Evolutionary conservation across 805 yeast genomes (phyloP).

Genomic region (Myxozyma kluyveri): DNA sequence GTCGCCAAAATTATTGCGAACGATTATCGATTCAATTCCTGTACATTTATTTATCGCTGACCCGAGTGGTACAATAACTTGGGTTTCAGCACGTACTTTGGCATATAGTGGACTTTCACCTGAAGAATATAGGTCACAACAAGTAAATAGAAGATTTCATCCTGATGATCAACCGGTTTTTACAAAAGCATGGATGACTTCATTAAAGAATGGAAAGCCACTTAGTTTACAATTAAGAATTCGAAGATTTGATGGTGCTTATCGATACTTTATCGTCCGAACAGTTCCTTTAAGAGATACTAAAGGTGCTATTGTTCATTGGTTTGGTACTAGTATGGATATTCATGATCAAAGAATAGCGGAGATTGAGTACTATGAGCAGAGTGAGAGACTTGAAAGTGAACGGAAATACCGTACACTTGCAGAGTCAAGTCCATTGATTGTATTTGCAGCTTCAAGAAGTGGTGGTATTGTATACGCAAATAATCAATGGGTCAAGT

Average conservation of each 20-base stretch:
- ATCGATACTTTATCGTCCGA: conserved; percentile 35
- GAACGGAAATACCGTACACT: conserved; percentile 36
- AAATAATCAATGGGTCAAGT: conserved; percentile 37
- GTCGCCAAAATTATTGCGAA: conserved; percentile 29
- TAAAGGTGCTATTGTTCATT: conserved; percentile 35
- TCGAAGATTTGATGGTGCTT: conserved; percentile 37
- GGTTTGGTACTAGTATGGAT: conserved; percentile 40
- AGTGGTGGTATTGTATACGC: conserved; percentile 35
- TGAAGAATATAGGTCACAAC: conserved; percentile 32
- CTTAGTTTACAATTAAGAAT: conserved; percentile 34
- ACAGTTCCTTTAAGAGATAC: conserved; percentile 37
- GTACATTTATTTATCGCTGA: conserved; percentile 38
- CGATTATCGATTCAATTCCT: conserved; percentile 39
- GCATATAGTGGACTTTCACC: conserved; percentile 36
- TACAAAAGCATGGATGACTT: conserved; percentile 32
- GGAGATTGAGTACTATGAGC: conserved; percentile 34
- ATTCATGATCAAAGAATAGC: conserved; percentile 38
- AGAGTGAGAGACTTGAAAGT: conserved; percentile 35
- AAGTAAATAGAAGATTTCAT: conserved; percentile 30
- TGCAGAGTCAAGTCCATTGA: conserved; percentile 38
- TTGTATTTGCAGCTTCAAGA: conserved; percentile 36
- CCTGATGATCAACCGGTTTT: conserved; percentile 35
- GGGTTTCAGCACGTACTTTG: conserved; percentile 38
- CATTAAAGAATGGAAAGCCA: conserved; percentile 35
- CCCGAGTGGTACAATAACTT: conserved; percentile 35